phyloP scores from a whole-genome alignment of 148 eudicot genomes.

The Vaccinium darrowii region DNA sequence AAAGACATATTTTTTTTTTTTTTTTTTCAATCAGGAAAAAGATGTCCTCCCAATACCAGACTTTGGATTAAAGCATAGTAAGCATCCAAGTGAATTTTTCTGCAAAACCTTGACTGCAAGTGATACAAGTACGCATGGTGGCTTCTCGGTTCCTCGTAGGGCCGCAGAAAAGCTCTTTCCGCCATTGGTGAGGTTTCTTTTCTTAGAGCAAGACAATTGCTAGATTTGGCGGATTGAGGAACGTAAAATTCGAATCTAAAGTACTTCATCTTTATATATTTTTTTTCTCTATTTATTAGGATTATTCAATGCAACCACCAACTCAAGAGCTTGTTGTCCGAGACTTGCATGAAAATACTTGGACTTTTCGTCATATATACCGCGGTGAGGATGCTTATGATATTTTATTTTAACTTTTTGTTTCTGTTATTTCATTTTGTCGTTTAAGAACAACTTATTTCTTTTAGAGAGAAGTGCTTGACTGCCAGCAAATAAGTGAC shows the following conservation, averaged over 20 bases:
- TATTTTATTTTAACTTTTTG: neutral
- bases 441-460: conserved; percentile 6
- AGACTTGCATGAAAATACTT: conserved; percentile 91
- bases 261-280: neutral
- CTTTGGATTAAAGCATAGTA: conserved; percentile 64
- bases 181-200: conserved; percentile 52
- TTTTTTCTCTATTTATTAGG: conserved; percentile 35
- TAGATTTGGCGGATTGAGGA: neutral
- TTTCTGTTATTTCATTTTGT: neutral
- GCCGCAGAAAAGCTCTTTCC: conserved; percentile 99
- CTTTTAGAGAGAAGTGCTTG: neutral
- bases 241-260: neutral
- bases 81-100: conserved; percentile 90
- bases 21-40: conserved; percentile 56
- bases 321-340: conserved; percentile 94
- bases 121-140: conserved; percentile 98
- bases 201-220: neutral
- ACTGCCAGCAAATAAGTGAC: neutral
- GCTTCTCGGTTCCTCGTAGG: conserved; percentile 97
- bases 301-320: conserved; percentile 98
- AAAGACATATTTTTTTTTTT: neutral
- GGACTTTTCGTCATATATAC: conserved; percentile 98
- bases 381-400: conserved; percentile 55
- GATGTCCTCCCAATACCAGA: conserved; percentile 78
- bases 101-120: conserved; percentile 96